phyloP scores from a whole-genome alignment of 2,329 filamentous ascomycete genomes.

The Tolypocladium cylindrosporum region DNA sequence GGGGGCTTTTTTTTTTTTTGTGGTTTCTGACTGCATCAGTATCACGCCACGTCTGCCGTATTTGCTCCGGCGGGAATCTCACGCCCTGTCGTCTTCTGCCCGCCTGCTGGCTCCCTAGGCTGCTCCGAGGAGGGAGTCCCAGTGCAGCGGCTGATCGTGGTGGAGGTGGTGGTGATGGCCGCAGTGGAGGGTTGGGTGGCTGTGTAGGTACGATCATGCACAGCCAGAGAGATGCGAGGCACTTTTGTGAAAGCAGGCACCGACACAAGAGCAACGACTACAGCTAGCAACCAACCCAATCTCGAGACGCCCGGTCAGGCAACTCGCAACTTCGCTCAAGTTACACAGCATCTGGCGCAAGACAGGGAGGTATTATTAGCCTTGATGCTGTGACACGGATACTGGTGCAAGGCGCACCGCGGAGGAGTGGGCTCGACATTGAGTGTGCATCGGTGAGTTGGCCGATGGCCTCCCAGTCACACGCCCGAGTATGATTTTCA shows the following conservation, averaged over 20 bases:
- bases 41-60: not conserved
- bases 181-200: not conserved
- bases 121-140: not conserved
- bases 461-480: not conserved
- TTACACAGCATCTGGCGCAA: not conserved
- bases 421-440: not conserved
- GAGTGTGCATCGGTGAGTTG: not conserved
- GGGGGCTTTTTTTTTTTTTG: not conserved
- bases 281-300: not conserved
- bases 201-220: constrained; percentile 1
- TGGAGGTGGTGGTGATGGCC: not conserved
- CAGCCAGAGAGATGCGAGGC: not conserved
- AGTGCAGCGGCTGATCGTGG: not conserved
- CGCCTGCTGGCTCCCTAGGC: not conserved
- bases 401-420: not conserved
- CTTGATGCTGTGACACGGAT: not conserved
- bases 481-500: not conserved
- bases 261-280: not conserved
- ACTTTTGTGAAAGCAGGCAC: not conserved
- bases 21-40: not conserved
- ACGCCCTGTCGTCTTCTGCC: not conserved
- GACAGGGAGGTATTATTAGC: not conserved
- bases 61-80: not conserved
- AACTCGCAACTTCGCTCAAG: not conserved
- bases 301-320: not conserved